phyloP scores from a whole-genome alignment of 306 rosid species.

The Inga oerstediana region DNA sequence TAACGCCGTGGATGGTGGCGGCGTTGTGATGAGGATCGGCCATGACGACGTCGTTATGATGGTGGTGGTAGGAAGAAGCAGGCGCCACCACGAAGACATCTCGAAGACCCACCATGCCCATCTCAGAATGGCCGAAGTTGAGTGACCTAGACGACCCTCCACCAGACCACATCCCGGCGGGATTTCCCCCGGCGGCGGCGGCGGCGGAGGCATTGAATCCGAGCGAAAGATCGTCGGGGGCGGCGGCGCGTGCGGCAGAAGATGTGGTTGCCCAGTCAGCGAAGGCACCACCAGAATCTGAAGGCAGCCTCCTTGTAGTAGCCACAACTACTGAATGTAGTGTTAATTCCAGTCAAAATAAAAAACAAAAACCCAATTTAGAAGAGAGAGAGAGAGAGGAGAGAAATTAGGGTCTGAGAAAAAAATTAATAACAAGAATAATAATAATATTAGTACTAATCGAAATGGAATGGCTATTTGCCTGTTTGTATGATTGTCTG shows the following conservation, averaged over 20 bases:
- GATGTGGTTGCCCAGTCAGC: constrained; percentile 87
- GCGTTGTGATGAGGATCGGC: constrained; percentile 52
- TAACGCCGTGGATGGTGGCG: constrained; percentile 41
- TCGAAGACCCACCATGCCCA: constrained; percentile 77
- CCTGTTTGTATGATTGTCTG: constrained; percentile 12
- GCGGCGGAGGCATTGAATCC: constrained; percentile 87
- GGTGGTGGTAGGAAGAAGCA: constrained; percentile 41
- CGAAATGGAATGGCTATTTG: not conserved
- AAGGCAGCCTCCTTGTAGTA: constrained; percentile 93
- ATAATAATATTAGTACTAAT: not conserved
- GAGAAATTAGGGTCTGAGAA: not conserved
- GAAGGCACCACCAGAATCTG: constrained; percentile 95
- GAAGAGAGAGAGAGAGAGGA: too few relatives aligned
- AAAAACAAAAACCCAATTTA: not conserved
- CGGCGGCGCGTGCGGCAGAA: constrained; percentile 45
- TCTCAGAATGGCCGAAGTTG: constrained; percentile 66
- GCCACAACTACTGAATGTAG: constrained; percentile 75
- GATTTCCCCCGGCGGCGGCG: constrained; percentile 31
- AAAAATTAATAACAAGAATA: not conserved
- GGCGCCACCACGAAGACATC: constrained; percentile 84
- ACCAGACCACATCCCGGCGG: constrained; percentile 52
- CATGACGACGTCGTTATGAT: constrained; percentile 35
- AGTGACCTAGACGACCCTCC: constrained; percentile 36
- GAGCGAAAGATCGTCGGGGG: constrained; percentile 76
- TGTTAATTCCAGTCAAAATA: not conserved